Conservation (phyloP, 2,329 filamentous ascomycete genomes). For the Stachybotrys chartarum region DNA sequence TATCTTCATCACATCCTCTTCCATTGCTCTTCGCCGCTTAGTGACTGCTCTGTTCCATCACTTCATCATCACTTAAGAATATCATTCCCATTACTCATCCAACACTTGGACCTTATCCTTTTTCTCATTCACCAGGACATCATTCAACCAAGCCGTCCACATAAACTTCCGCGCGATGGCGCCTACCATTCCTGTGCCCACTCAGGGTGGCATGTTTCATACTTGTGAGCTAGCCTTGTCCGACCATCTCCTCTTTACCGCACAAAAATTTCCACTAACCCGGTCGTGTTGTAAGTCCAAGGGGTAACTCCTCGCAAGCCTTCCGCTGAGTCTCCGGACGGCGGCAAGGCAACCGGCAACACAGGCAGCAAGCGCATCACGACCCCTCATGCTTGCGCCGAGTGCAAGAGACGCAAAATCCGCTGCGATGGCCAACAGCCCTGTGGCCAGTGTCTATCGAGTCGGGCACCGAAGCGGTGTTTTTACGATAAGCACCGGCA, state of each 20-base stretch:
- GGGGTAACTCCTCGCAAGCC: constrained; percentile 45
- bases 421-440: constrained; percentile 77
- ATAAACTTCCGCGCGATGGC: constrained; percentile 14
- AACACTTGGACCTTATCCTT: not conserved
- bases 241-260: not conserved
- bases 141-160: not conserved
- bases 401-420: constrained; percentile 76
- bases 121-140: not conserved
- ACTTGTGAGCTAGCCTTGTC: constrained; percentile 13
- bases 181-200: constrained; percentile 38
- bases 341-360: constrained; percentile 29
- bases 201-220: constrained; percentile 46
- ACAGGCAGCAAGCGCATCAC: constrained; percentile 42
- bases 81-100: not conserved
- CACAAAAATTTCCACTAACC: not conserved
- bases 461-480: constrained; percentile 70
- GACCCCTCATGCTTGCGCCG: constrained; percentile 61
- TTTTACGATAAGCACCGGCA: constrained; percentile 77
- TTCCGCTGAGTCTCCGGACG: constrained; percentile 28
- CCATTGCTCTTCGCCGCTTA: not conserved
- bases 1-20: not conserved
- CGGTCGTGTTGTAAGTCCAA: constrained; percentile 31
- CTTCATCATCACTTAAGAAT: not conserved
- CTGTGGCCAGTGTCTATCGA: constrained; percentile 76
- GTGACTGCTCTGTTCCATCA: not conserved